A percentile compares a stretch with the other conserved stretches of the same genome.
Conservation (phyloP, 306 rosid species). For the Biancaea sappan region DNA sequence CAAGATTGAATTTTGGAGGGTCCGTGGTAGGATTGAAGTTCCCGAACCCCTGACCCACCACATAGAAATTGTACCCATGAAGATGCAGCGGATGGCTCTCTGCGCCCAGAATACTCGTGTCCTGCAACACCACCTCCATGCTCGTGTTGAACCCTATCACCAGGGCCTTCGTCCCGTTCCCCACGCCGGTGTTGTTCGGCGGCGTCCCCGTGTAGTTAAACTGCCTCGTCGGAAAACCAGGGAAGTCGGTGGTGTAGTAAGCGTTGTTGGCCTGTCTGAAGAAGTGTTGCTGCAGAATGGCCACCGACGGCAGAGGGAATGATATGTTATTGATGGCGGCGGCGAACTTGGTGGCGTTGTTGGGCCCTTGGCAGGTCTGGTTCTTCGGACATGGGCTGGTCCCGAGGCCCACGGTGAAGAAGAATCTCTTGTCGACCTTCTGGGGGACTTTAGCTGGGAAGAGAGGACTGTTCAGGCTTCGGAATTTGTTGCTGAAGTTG, state of each 20-base stretch:
- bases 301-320: constrained; percentile 53
- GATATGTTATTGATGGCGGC: constrained; percentile 67
- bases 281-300: constrained; percentile 69
- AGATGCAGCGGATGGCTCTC: constrained; percentile 85
- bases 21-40: constrained; percentile 57
- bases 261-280: constrained; percentile 32
- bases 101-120: constrained; percentile 65
- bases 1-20: constrained; percentile 55
- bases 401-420: constrained; percentile 70
- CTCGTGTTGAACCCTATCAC: constrained; percentile 41
- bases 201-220: constrained; percentile 63
- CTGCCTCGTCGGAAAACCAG: constrained; percentile 40
- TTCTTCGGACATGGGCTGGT: constrained; percentile 65
- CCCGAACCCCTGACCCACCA: constrained; percentile 75
- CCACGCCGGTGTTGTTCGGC: constrained; percentile 50
- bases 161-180: constrained; percentile 53
- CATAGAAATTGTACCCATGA: constrained; percentile 71
- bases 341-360: constrained; percentile 57
- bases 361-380: constrained; percentile 78
- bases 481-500: constrained; percentile 46
- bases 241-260: constrained; percentile 57
- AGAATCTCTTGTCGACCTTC: constrained; percentile 47
- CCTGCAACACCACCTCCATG: constrained; percentile 63
- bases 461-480: constrained; percentile 51
- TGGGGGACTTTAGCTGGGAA: constrained; percentile 71